These are phyloP conservation scores for Hypoxylon sp. DNA, from an alignment of 2,329 filamentous ascomycete genomes.

Conservation along the genomic window DNA sequence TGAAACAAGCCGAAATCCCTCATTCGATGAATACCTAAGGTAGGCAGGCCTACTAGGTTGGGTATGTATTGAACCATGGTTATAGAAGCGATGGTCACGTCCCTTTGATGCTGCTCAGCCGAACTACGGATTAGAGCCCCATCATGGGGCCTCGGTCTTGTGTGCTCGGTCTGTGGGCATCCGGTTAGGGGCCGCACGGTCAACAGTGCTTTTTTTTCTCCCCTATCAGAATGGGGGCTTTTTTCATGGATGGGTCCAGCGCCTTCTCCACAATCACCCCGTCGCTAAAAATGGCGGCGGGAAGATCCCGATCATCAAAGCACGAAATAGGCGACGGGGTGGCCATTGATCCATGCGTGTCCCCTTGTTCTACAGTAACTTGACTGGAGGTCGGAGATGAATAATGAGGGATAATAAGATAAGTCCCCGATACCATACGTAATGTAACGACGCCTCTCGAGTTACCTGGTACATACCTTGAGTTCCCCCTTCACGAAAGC, in stretches of 20 bases:
- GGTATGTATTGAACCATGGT: constrained; percentile 33
- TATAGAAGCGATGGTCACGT: constrained; percentile 30
- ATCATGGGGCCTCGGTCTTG: constrained; percentile 40
- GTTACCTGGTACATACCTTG: constrained; percentile 38
- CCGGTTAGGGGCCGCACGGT: constrained; percentile 32
- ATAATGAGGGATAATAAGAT: constrained; percentile 24
- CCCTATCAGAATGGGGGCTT: constrained; percentile 23
- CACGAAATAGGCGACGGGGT: constrained; percentile 42
- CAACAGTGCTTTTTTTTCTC: constrained; percentile 28
- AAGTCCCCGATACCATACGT: constrained; percentile 27
- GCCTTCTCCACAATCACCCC: constrained; percentile 44
- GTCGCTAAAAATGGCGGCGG: constrained; percentile 46
- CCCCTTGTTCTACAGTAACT: constrained; percentile 37
- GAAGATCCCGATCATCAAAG: constrained; percentile 45
- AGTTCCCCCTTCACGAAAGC: constrained; percentile 27
- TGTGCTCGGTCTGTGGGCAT: constrained; percentile 42
- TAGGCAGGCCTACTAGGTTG: constrained; percentile 28
- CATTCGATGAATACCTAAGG: constrained; percentile 27
- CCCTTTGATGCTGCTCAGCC: constrained; percentile 40
- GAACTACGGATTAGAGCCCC: constrained; percentile 42
- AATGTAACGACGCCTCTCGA: constrained; percentile 25
- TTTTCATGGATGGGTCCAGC: constrained; percentile 33
- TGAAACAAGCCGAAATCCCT: constrained; percentile 37
- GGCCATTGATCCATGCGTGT: constrained; percentile 29
- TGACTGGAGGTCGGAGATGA: constrained; percentile 28